Conservation (phyloP, 169 alveolate species). For the Plasmodium sp. region DNA sequence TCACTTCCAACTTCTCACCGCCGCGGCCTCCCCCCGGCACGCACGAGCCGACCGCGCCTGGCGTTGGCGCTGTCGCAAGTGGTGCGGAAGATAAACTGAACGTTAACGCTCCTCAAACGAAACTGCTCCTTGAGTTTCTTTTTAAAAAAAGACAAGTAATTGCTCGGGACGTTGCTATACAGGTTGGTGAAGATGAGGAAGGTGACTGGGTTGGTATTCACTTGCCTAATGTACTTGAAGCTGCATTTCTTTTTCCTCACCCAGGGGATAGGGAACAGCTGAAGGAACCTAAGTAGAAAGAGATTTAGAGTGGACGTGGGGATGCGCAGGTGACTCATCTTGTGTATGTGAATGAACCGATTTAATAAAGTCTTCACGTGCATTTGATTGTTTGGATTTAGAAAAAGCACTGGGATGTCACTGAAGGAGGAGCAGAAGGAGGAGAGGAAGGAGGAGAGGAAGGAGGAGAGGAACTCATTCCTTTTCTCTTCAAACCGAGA, state of each 20-base stretch:
- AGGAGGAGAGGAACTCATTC: constrained; percentile 28
- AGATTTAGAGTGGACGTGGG: constrained; percentile 39
- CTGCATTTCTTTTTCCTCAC: constrained; percentile 39
- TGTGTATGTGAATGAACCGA: constrained; percentile 10
- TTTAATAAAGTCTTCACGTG: constrained; percentile 30
- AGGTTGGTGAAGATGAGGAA: constrained; percentile 58
- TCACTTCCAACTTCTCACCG: background rate
- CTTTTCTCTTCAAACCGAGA: constrained; percentile 34
- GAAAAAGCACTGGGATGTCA: constrained; percentile 40
- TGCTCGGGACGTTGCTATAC: constrained; percentile 30
- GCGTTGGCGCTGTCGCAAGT: constrained; percentile 45
- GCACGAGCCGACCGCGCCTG: background rate
- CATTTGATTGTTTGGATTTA: constrained; percentile 25
- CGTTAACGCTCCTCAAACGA: constrained; percentile 14
- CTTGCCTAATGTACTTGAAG: constrained; percentile 54
- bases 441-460: background rate
- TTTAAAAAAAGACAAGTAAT: constrained; percentile 49
- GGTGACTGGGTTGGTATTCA: constrained; percentile 30
- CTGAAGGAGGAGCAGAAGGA: background rate
- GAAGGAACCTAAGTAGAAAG: constrained; percentile 24
- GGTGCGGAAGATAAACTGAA: constrained; percentile 57
- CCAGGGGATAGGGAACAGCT: constrained; percentile 68
- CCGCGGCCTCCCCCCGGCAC: background rate
- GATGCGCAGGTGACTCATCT: constrained; percentile 21
- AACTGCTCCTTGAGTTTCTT: constrained; percentile 47